phyloP scores from a whole-genome alignment of 257 asterid genomes.

The Solanum habrochaites region DNA sequence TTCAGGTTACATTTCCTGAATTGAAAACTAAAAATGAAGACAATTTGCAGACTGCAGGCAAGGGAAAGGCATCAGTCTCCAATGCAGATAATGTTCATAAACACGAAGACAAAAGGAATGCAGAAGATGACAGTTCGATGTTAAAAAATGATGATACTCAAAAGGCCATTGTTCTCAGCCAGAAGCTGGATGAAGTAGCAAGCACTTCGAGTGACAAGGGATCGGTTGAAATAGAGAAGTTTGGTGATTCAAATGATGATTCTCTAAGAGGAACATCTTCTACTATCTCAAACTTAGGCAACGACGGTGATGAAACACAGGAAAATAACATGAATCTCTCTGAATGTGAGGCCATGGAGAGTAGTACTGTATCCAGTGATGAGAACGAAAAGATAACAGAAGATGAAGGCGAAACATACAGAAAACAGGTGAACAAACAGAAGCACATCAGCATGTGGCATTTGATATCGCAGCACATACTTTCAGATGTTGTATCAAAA shows the following conservation, averaged over 20 bases:
- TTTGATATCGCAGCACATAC: constrained; percentile 72
- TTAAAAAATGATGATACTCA: neutral
- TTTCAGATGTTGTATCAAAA: constrained; percentile 53
- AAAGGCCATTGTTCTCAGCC: neutral
- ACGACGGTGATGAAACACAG: neutral
- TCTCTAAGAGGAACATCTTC: neutral
- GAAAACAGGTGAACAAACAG: constrained; percentile 15
- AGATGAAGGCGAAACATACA: neutral
- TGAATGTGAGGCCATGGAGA: neutral
- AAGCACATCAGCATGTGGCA: constrained; percentile 75
- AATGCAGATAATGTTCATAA: neutral
- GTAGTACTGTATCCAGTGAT: neutral
- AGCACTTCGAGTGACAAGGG: neutral
- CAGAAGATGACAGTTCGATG: neutral
- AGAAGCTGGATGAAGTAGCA: neutral
- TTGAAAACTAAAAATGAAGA: neutral
- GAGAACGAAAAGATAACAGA: neutral
- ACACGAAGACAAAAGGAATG: neutral
- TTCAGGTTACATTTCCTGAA: constrained; percentile 19
- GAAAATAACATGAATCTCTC: neutral
- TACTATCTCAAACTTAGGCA: neutral
- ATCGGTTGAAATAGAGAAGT: neutral
- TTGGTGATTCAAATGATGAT: neutral
- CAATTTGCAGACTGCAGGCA: neutral
- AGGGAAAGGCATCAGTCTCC: neutral